These are phyloP conservation scores for Hibiscus syriacus DNA, from an alignment of 345 rosid genomes.

Conservation along the genomic window DNA sequence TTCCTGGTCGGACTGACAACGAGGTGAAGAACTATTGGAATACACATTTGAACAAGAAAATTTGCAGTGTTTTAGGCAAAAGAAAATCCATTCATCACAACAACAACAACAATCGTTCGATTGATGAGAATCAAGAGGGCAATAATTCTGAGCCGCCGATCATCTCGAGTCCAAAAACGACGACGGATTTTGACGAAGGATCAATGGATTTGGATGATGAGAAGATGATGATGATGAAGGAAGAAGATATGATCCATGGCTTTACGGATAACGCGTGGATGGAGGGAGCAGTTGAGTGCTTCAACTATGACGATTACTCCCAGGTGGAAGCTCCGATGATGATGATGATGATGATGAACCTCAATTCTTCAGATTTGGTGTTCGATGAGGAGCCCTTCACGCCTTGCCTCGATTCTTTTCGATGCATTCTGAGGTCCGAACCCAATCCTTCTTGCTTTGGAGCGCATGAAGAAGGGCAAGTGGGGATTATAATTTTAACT, in stretches of 20 bases:
- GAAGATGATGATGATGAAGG: neutral
- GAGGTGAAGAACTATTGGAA: conserved; percentile 93
- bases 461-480: neutral
- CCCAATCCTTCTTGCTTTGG: conserved; percentile 23
- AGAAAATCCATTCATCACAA: conserved; percentile 10
- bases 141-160: neutral
- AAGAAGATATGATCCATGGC: neutral
- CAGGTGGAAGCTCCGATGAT: conserved; percentile 21
- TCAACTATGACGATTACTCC: conserved; percentile 14
- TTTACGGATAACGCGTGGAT: conserved; percentile 18
- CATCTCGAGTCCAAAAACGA: neutral
- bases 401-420: conserved; percentile 37
- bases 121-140: neutral
- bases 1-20: conserved; percentile 84
- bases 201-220: neutral
- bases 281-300: conserved; percentile 26
- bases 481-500: neutral
- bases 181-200: neutral
- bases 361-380: conserved; percentile 10
- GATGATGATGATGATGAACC: conserved; percentile 1
- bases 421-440: neutral
- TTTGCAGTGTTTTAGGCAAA: conserved; percentile 14
- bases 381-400: conserved; percentile 36
- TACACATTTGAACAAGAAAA: conserved; percentile 74
- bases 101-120: conserved; percentile 8